phyloP scores from a whole-genome alignment of 805 yeast genomes.

The Kazachstania martiniae region DNA sequence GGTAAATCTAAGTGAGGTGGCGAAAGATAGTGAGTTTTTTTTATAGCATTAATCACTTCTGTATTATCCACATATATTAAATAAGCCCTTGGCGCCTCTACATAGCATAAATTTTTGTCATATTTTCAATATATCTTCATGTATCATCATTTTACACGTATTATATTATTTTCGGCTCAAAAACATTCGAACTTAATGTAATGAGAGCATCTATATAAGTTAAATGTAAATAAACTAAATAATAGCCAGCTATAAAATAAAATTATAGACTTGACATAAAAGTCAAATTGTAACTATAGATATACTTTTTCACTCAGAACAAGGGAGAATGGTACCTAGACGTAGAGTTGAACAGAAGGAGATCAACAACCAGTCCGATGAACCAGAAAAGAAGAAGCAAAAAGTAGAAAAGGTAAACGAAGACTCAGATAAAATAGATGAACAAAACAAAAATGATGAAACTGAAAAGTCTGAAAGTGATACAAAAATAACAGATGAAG shows the following conservation, averaged over 20 bases:
- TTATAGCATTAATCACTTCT: background rate
- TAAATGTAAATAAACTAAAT: no score
- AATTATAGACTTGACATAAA: no score
- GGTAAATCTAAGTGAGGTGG: constrained; percentile 6
- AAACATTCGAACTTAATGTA: no score
- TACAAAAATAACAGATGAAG: constrained; percentile 1
- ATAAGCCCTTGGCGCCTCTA: no score
- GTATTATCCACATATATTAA: background rate
- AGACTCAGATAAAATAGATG: background rate
- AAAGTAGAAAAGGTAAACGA: background rate
- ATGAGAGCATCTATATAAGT: no score
- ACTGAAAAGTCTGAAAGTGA: constrained; percentile 1
- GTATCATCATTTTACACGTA: no score
- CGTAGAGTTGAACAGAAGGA: background rate
- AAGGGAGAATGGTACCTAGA: background rate
- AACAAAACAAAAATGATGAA: background rate
- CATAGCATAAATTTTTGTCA: no score
- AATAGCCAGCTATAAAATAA: no score
- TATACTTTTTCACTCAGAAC: no score
- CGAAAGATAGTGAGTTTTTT: background rate
- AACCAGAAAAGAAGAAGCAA: background rate
- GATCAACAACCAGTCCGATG: background rate
- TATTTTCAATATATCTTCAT: no score
- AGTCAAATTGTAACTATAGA: no score
- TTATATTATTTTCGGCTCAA: no score